phyloP scores from a whole-genome alignment of 2,329 filamentous ascomycete species.

The Fusarium globosum region DNA sequence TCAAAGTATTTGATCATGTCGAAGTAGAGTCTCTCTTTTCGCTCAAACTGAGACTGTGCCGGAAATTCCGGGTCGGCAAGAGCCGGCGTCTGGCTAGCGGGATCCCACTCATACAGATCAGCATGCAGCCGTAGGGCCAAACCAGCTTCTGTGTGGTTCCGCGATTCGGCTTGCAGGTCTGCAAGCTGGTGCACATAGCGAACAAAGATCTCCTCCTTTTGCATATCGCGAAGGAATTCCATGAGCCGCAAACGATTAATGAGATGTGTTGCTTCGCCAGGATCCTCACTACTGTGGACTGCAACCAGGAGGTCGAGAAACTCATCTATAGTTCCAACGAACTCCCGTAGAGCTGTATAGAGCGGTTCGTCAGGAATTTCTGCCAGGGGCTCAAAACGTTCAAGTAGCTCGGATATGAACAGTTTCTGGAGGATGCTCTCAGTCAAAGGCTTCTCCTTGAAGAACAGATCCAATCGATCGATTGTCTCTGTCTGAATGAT shows the following conservation, averaged over 20 bases:
- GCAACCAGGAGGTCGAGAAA: conserved; percentile 91
- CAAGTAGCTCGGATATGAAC: conserved; percentile 87
- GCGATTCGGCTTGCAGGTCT: conserved; percentile 76
- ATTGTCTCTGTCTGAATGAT: conserved; percentile 97
- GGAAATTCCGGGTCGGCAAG: conserved; percentile 82
- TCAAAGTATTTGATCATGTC: conserved; percentile 96
- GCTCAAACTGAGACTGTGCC: conserved; percentile 87
- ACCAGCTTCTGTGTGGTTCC: conserved; percentile 88
- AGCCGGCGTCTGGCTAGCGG: conserved; percentile 71
- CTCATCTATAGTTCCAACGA: conserved; percentile 88
- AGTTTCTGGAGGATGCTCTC: conserved; percentile 93
- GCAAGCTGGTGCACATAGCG: conserved; percentile 95
- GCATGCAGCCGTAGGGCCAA: conserved; percentile 90
- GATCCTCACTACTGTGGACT: conserved; percentile 81
- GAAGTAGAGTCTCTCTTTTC: conserved; percentile 92
- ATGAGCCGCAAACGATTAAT: conserved; percentile 91
- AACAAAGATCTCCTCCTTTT: conserved; percentile 96
- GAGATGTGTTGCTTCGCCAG: conserved; percentile 81
- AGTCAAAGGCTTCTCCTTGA: conserved; percentile 88
- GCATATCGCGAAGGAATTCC: conserved; percentile 97
- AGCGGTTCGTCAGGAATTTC: conserved; percentile 76
- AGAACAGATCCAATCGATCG: conserved; percentile 88
- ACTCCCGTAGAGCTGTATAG: conserved; percentile 78
- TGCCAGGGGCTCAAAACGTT: conserved; percentile 79
- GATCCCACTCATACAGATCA: conserved; percentile 92